Evolutionary conservation across 495 filamentous ascomycete species (phyloP), one percentile per base, ranked within the genome.

Genomic region (Stereocaulon alpinum): DNA sequence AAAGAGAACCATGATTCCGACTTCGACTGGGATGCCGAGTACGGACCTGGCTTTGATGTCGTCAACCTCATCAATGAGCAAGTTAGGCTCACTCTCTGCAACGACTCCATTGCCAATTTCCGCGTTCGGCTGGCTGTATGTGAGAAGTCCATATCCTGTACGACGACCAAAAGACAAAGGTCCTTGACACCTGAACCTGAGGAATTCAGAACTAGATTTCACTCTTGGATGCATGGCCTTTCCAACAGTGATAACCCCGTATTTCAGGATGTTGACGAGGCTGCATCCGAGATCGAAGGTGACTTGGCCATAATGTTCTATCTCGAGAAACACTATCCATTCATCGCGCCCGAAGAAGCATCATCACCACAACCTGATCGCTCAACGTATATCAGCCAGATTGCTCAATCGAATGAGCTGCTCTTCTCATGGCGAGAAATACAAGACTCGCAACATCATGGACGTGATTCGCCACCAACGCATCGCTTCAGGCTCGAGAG

Each of bases 31-130:
- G 76, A 84, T 22, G 75, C 70, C 2, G 68, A 77, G 15, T 98
- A 98, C 64, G 94, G 92, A 2, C 59, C 59, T 0, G 93, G 93
- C 1, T 96, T 91, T 58, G 86, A 97, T 66, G 90, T 96, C 1
- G 77, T 98, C 50, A 89, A 98, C 64, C 80, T 87, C 65, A 70
- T 76, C 9, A 75, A 72, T 24, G 48, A 58, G n/a, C 40, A 80
- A 12, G 74, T 79, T 12, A 74, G 77, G 40, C 67, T 89, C 6
- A 77, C 76, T 56, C 65, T 79, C 1, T 77, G 80, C 40, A 65
- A 71, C 0, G 80, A 88, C 51, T 44, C 60, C 0, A 67, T 88
- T 18, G 74, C 76, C 4, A 84, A 87, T 60, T 65, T 80, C 61
- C 73, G 82, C 6, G 78, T 87, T 0, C 74, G 72, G 34, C 59